phyloP scores from a whole-genome alignment of 352 stramenopile species.

The Globisporangium abappressorium region DNA sequence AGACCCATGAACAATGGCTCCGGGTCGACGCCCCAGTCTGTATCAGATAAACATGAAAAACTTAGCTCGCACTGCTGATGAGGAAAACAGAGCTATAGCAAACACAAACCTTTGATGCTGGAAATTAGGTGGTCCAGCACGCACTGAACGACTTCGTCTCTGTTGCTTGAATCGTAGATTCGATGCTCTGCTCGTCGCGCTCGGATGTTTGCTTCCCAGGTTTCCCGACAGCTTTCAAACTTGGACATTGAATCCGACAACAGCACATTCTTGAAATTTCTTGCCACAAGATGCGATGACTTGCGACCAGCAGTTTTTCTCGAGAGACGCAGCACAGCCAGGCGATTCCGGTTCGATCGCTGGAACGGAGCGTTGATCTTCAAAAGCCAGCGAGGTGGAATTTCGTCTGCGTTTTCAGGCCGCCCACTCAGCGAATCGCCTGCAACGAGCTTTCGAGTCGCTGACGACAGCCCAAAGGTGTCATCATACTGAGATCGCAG shows the following conservation, averaged over 20 bases:
- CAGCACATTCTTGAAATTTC: slow-evolving; percentile 41
- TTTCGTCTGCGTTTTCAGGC: slow-evolving; percentile 1
- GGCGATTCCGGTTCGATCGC: slow-evolving; percentile 47
- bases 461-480: slow-evolving; percentile 53
- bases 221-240: slow-evolving; percentile 48
- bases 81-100: no score
- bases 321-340: slow-evolving; percentile 36
- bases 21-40: slow-evolving; percentile 67
- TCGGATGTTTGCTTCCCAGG: slow-evolving; percentile 43
- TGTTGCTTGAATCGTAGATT: slow-evolving; percentile 27
- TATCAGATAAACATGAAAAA: not conserved
- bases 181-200: slow-evolving; percentile 23
- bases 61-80: not conserved
- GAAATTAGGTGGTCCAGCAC: slow-evolving; percentile 53
- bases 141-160: slow-evolving; percentile 43
- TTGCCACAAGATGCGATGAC: slow-evolving; percentile 44
- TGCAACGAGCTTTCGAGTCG: slow-evolving; percentile 23
- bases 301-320: slow-evolving; percentile 32
- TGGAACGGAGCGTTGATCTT: slow-evolving; percentile 56
- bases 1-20: slow-evolving; percentile 63
- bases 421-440: not conserved
- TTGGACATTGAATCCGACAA: slow-evolving; percentile 22
- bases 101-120: slow-evolving; percentile 48
- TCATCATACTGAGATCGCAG: slow-evolving; percentile 60
- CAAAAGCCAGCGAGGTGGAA: slow-evolving; percentile 57